Evolutionary conservation across 345 rosid species (phyloP), one percentile per base, ranked within the genome.

Genomic region (Salix viminalis): DNA sequence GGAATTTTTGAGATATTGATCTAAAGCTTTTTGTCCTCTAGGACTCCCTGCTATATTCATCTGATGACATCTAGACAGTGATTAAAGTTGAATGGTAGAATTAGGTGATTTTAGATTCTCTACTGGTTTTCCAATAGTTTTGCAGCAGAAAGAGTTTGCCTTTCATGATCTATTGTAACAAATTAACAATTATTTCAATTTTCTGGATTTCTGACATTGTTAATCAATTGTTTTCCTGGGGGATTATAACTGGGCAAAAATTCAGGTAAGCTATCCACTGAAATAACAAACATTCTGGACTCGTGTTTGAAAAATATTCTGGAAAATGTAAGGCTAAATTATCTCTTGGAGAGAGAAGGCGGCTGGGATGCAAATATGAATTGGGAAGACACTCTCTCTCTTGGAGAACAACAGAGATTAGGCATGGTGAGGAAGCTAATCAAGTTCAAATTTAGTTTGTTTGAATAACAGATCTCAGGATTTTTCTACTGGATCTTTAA

Each of bases 331-430:
- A 83, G 97, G 58, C 82, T 96, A 69, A 89, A 81, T 75, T 96
- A 96, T 87, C 94, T 96, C 65, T 79, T 94, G 85, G 98, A 92
- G 77, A 87, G 99, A 84, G 97, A 88, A 70, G 91, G 88, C 70
- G 95, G 95, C 67, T 96, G 97, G 98, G 95, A 94, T 83, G 90
- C 98, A 60, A 77, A 78, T 71, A 75, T 82, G 52, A 90, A 91
- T 76, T 96, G 99, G 99, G 97, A 94, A 86, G 95, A 96, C 77
- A 89, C 83, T 69, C 92, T 96, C 21, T 96, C 99, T 76, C 97
- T 96, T 10, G 99, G 99, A 66, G 99, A 96, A 80, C 99, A 94
- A 82, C 99, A 96, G 83, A 90, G 99, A 83, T 84, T 96, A 74
- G 97, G 99, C 80, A 94, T 96, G 98, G 99, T 96, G 76, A 84